Base-by-base conservation (phyloP, 345 rosid species). In the Boechera stricta region DNA sequence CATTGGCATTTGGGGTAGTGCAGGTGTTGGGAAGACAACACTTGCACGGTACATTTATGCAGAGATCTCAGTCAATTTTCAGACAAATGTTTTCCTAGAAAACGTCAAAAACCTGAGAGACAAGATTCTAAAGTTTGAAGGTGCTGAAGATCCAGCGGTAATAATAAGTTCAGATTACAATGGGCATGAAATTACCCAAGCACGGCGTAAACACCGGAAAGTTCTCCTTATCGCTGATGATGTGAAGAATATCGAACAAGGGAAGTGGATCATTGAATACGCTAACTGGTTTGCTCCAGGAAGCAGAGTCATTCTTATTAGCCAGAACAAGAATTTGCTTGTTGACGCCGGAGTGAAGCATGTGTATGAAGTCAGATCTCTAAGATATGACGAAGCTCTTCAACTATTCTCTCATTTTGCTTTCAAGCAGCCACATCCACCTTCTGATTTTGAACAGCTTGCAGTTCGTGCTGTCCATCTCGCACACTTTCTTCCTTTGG, bases 281-380 rank as follows among this genome's bases (percentile, higher is more conserved):
- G 59, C 57, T 48, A 52, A 72, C 8, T 36, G n/a, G 72, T 71
- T 77, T 45, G 77, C 77, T 57, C 71, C 71, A 13, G 77, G 77
- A 55, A 74, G 77, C 33, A 74, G 33, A 55, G 64, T 64, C 47
- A 55, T 72, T 29, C 58, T 78, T 29, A 51, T 73, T 28, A 49
- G 58, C n/a, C 31, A 59, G 38, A 29, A 80, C 24, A 58, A 71
- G 42, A 33, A 59, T 31, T 44, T 80, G 52, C 83, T 80, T 31
- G 74, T 5, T 3, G 64, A 24, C 0, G 7, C 51, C 6, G 59
- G 44, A 18, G 74, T 65, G 11, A 68, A 7, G 8, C 2, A 39
- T 16, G 13, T 57, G 13, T 78, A 75, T 29, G 64, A 72, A 54
- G 81, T 77, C 15, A 8, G 31, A 49, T 36, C 53, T 42, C 54